phyloP scores from a whole-genome alignment of 2,329 filamentous ascomycete species.

The Aureobasidium pullulans region DNA sequence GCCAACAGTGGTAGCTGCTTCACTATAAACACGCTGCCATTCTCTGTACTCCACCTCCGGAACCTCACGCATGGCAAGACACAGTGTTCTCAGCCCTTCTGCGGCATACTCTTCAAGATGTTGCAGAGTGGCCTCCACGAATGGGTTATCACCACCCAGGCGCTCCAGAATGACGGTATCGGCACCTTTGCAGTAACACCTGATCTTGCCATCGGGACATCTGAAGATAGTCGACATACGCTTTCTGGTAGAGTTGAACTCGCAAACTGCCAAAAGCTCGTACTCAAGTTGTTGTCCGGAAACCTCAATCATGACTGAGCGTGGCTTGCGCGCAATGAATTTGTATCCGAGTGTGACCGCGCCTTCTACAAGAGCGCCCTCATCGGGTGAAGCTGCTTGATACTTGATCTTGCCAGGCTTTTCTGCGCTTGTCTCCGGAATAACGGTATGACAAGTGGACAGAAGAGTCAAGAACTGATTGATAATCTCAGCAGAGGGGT shows the following conservation, averaged over 20 bases:
- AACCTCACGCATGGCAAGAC: slow-evolving; percentile 87
- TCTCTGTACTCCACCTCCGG: slow-evolving; percentile 81
- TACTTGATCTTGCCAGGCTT: slow-evolving; percentile 83
- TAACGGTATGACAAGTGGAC: slow-evolving; percentile 91
- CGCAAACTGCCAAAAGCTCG: slow-evolving; percentile 90
- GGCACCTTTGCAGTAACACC: slow-evolving; percentile 91
- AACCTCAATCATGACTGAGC: slow-evolving; percentile 75
- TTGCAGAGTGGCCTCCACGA: slow-evolving; percentile 80
- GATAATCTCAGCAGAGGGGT: slow-evolving; percentile 53
- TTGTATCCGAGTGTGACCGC: slow-evolving; percentile 79
- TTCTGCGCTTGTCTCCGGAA: slow-evolving; percentile 78
- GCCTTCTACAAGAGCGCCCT: slow-evolving; percentile 92
- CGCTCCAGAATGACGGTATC: slow-evolving; percentile 97
- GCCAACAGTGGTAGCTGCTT: slow-evolving; percentile 79
- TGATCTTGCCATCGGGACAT: slow-evolving; percentile 89
- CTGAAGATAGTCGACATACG: slow-evolving; percentile 97
- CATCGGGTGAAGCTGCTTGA: slow-evolving; percentile 93
- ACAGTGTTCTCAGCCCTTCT: slow-evolving; percentile 88
- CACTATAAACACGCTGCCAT: slow-evolving; percentile 81
- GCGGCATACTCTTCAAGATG: slow-evolving; percentile 99
- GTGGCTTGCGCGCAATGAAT: slow-evolving; percentile 85
- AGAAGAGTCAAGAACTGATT: slow-evolving; percentile 83
- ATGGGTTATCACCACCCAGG: slow-evolving; percentile 67
- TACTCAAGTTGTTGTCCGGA: slow-evolving; percentile 70
- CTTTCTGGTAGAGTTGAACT: slow-evolving; percentile 97